phyloP scores from a whole-genome alignment of 306 rosid species.

The Casuarina cunninghamiana region DNA sequence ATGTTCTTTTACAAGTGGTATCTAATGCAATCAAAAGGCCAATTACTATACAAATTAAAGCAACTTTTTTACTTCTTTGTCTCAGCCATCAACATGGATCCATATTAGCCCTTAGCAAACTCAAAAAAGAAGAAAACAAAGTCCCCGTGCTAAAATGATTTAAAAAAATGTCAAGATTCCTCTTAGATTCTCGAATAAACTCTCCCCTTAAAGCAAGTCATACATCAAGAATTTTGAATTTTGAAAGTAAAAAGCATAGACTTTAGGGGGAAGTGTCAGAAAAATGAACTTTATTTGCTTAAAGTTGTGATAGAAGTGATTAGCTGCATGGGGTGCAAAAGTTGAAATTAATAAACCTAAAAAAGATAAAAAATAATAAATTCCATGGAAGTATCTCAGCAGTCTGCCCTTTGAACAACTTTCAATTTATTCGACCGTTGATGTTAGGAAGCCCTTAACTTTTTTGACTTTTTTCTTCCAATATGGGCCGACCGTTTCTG shows the following conservation, averaged over 20 bases:
- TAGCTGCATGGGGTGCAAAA: not conserved
- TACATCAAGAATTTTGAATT: not conserved
- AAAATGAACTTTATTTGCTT: not conserved
- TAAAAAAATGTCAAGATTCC: not conserved
- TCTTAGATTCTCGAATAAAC: not conserved
- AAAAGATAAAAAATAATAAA: not conserved
- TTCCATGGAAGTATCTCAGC: not conserved
- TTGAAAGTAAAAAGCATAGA: not conserved
- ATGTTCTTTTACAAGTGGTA: no score
- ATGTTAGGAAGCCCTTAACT: not conserved
- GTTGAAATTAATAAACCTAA: not conserved
- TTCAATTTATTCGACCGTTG: slow-evolving; percentile 27
- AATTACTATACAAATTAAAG: not conserved
- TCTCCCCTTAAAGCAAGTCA: not conserved
- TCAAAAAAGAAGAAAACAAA: not conserved
- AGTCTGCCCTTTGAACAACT: not conserved
- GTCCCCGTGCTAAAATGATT: not conserved
- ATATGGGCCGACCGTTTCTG: slow-evolving; percentile 25
- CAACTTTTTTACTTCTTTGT: not conserved
- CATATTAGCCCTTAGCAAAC: not conserved
- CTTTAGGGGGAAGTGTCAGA: not conserved
- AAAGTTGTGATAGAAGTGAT: not conserved
- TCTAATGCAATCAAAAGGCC: no score
- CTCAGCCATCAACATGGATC: not conserved
- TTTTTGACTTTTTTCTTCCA: not conserved